These are phyloP conservation scores for Yamadazyma scolyti DNA, from an alignment of 805 yeast species.

Conservation along the genomic window DNA sequence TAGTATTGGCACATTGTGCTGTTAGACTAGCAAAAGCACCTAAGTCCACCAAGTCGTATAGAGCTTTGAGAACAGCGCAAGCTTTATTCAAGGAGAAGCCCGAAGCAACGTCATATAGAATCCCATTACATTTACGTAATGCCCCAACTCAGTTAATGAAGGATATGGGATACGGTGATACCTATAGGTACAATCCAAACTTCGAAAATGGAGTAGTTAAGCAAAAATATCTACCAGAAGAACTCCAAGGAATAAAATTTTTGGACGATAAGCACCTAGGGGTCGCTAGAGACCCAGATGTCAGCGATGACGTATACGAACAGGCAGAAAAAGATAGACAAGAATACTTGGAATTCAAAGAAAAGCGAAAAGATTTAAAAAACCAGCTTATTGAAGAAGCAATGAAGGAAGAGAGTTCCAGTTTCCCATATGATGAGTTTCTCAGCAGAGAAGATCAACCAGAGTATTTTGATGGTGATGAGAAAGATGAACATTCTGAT, in stretches of 20 bases:
- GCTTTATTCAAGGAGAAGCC: slow-evolving; percentile 54
- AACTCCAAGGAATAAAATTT: slow-evolving; percentile 41
- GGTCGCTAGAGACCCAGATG: slow-evolving; percentile 14
- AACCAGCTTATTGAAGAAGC: slow-evolving; percentile 5
- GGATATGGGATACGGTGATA: slow-evolving; percentile 79
- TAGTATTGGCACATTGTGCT: slow-evolving; percentile 87
- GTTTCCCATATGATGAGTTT: slow-evolving; percentile 27
- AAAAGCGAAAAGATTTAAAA: slow-evolving; percentile 8
- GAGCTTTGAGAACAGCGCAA: slow-evolving; percentile 73
- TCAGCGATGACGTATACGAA: slow-evolving; percentile 11
- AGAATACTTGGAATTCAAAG: slow-evolving; percentile 18
- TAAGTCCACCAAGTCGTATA: slow-evolving; percentile 81
- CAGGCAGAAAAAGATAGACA: slow-evolving; percentile 12
- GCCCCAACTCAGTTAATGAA: slow-evolving; percentile 93
- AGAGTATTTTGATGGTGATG: slow-evolving; percentile 33
- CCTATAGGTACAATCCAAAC: slow-evolving; percentile 87
- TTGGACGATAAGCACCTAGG: slow-evolving; percentile 60
- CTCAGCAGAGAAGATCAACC: slow-evolving; percentile 36
- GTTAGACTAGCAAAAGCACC: slow-evolving; percentile 83
- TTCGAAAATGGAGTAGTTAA: slow-evolving; percentile 65
- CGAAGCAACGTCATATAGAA: slow-evolving; percentile 55
- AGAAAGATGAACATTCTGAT: slow-evolving; percentile 25
- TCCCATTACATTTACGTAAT: slow-evolving; percentile 82
- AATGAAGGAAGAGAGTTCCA: slow-evolving; percentile 2
- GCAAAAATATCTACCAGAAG: slow-evolving; percentile 76